phyloP scores from a whole-genome alignment of 2,329 filamentous ascomycete genomes.

The Beauveria pseudobassiana region DNA sequence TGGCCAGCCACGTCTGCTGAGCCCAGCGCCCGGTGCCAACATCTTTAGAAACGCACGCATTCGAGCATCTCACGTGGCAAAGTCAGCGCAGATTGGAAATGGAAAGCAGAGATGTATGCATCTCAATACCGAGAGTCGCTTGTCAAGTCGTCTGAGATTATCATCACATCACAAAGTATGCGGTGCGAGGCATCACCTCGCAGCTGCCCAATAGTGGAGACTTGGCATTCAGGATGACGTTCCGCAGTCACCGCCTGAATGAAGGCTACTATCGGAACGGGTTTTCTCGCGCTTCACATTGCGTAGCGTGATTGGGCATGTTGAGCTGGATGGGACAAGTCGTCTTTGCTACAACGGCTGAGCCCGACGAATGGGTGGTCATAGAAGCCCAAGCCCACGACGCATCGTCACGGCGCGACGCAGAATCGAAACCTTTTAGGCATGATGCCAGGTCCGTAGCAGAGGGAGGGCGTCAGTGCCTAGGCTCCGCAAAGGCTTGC shows the following conservation, averaged over 20 bases:
- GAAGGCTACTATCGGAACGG: background rate
- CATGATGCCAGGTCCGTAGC: background rate
- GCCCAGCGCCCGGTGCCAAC: background rate
- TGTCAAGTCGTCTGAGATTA: background rate
- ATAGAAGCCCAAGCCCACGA: background rate
- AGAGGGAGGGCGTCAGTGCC: background rate
- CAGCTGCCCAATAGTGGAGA: conserved; percentile 9
- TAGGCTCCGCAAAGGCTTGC: background rate
- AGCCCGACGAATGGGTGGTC: background rate
- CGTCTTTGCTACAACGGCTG: background rate
- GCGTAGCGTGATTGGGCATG: background rate
- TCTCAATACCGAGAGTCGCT: background rate
- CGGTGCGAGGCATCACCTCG: background rate
- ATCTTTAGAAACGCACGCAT: background rate
- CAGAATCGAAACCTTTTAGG: background rate
- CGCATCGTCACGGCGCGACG: background rate
- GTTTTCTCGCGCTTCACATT: background rate
- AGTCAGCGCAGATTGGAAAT: background rate
- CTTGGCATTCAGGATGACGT: conserved; percentile 1
- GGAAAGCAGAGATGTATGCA: background rate
- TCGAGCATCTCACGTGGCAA: background rate
- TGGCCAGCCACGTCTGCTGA: background rate
- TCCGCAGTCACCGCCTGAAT: conserved; percentile 1
- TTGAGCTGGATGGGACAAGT: background rate
- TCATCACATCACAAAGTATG: background rate